Evolutionary conservation across 495 filamentous ascomycete species (phyloP).

Genomic region (Talaromyces thailandensis): DNA sequence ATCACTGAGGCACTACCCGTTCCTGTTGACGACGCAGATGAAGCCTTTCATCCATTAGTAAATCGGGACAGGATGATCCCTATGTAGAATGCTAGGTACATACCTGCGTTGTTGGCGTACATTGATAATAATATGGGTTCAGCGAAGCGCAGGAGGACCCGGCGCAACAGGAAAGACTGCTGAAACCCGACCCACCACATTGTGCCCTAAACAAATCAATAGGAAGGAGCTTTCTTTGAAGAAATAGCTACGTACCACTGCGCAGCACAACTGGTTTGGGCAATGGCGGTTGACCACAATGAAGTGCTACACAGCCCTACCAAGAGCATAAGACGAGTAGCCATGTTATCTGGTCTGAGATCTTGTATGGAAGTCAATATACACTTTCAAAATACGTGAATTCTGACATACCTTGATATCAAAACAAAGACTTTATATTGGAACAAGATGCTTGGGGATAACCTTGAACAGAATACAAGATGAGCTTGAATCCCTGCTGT

Average conservation of each 20-base stretch:
- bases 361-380: background rate
- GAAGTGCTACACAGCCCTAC: background rate
- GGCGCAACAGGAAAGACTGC: background rate
- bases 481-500: no score
- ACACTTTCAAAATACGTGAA: background rate
- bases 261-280: background rate
- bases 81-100: background rate
- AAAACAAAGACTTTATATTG: no score
- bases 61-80: background rate
- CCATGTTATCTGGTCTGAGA: background rate
- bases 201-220: background rate
- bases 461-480: background rate
- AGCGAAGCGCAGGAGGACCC: background rate
- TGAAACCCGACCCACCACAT: background rate
- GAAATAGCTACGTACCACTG: background rate
- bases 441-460: background rate
- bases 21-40: background rate
- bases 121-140: background rate
- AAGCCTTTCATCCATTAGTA: background rate
- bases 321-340: background rate
- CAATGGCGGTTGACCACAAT: background rate
- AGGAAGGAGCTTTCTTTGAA: background rate
- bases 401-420: background rate
- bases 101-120: constrained; percentile 1
- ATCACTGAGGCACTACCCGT: background rate